Percentiles rank a stretch among this genome's conserved stretches.
phyloP scores from a whole-genome alignment of 345 rosid genomes.

The Hypericum androsaemum region DNA sequence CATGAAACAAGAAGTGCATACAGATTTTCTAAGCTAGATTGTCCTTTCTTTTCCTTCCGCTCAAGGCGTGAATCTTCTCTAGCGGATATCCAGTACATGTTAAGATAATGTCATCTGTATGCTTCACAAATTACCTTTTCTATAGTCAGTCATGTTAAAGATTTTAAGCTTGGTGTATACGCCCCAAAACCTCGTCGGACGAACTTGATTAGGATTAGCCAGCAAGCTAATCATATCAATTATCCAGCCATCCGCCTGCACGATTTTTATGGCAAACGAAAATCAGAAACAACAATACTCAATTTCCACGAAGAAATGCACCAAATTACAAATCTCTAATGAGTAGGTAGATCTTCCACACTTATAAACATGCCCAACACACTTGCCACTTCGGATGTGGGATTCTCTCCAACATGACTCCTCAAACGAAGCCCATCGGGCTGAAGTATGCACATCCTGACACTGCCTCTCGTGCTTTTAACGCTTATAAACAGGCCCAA shows the following conservation, averaged over 20 bases:
- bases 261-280: background rate
- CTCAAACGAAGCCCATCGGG: no score
- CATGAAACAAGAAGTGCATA: background rate
- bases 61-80: no score
- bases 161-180: conserved; percentile 92
- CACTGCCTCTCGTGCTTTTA: no score
- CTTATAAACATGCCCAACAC: no score
- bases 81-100: no score
- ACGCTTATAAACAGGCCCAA: no score
- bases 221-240: conserved; percentile 80
- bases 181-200: conserved; percentile 91
- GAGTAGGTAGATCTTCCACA: no score
- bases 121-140: conserved; percentile 43
- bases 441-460: no score
- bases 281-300: background rate
- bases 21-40: no score
- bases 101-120: background rate
- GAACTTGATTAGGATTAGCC: conserved; percentile 81
- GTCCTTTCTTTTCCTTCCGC: no score
- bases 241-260: conserved; percentile 94
- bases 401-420: no score
- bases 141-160: conserved; percentile 78
- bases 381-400: no score
- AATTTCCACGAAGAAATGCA: background rate
- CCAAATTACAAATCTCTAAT: background rate